These are phyloP conservation scores for Capronia americana DNA, from an alignment of 2,329 filamentous ascomycete genomes.

Conservation along the genomic window DNA sequence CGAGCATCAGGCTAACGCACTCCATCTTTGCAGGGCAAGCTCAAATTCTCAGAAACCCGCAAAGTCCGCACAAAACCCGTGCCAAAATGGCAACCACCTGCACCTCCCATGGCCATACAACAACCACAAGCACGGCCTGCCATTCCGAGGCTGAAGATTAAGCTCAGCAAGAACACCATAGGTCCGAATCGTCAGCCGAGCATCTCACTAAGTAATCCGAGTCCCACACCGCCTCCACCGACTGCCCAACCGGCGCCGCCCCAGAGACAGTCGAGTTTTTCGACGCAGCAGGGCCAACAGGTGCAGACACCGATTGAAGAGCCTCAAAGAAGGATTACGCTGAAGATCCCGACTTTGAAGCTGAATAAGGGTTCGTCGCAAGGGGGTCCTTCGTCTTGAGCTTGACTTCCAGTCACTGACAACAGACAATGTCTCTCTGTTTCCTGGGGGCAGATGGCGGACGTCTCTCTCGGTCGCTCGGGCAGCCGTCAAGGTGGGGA, in stretches of 20 bases:
- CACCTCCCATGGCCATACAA: slow-evolving; percentile 14
- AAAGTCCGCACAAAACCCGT: slow-evolving; percentile 48
- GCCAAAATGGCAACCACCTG: slow-evolving; percentile 40
- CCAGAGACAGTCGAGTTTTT: background rate
- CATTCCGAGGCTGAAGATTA: slow-evolving; percentile 38
- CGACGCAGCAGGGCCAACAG: slow-evolving; percentile 3
- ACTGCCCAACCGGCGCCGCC: background rate
- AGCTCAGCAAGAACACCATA: slow-evolving; percentile 31
- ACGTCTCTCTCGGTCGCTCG: background rate
- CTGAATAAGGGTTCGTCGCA: slow-evolving; percentile 9
- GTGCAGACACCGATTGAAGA: background rate
- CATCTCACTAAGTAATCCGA: slow-evolving; percentile 43
- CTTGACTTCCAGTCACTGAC: background rate
- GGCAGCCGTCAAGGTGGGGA: background rate
- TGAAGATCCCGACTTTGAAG: slow-evolving; percentile 14
- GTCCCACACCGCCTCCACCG: slow-evolving; percentile 41
- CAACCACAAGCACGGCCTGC: slow-evolving; percentile 4
- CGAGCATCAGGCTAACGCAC: slow-evolving; percentile 6
- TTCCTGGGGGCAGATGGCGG: background rate
- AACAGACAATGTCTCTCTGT: background rate
- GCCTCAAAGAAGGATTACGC: slow-evolving; percentile 9
- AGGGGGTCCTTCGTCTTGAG: slow-evolving; percentile 1
- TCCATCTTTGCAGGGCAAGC: slow-evolving; percentile 46
- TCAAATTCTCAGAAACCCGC: slow-evolving; percentile 51
- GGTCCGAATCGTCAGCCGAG: slow-evolving; percentile 10